phyloP scores from a whole-genome alignment of 495 filamentous ascomycete species.

The Aspergillus conjunctus region DNA sequence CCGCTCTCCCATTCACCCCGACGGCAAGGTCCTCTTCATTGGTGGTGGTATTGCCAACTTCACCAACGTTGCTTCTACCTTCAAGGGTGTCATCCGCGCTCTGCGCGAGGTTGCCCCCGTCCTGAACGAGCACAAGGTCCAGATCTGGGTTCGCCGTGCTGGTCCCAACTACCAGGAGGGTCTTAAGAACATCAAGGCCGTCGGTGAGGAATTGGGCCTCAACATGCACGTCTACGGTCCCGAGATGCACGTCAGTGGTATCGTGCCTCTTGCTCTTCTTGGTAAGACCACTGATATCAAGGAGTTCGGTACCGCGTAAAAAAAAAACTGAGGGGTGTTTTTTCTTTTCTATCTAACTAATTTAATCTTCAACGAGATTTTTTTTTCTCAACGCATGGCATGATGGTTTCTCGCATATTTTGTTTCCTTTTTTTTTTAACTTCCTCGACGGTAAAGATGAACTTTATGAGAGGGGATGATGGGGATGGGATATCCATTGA shows the following conservation, averaged over 20 bases:
- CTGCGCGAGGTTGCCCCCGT: conserved; percentile 85
- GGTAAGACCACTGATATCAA: conserved; percentile 60
- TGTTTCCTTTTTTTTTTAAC: conserved; percentile 14
- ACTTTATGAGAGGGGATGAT: conserved; percentile 17
- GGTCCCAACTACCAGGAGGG: conserved; percentile 99
- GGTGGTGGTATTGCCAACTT: conserved; percentile 99
- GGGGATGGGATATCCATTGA: conserved; percentile 21
- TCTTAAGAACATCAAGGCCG: conserved; percentile 98
- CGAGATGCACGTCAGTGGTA: conserved; percentile 85
- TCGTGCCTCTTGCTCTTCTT: conserved; percentile 65
- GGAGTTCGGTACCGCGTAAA: conserved; percentile 51
- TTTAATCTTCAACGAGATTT: conserved; percentile 42
- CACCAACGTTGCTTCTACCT: conserved; percentile 93
- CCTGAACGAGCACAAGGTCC: conserved; percentile 93
- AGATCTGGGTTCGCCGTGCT: conserved; percentile 99
- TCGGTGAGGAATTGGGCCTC: conserved; percentile 87
- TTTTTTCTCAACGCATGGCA: conserved; percentile 52
- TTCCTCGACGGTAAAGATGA: conserved; percentile 22
- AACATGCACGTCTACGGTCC: conserved; percentile 97
- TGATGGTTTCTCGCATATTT: conserved; percentile 38
- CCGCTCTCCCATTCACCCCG: conserved; percentile 76
- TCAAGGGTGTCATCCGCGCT: conserved; percentile 99
- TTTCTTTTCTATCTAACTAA: conserved; percentile 33
- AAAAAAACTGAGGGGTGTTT: conserved; percentile 26
- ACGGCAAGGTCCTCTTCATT: conserved; percentile 99